Conservation (phyloP, 2,329 filamentous ascomycete genomes). For the Ophiostoma piceae region DNA sequence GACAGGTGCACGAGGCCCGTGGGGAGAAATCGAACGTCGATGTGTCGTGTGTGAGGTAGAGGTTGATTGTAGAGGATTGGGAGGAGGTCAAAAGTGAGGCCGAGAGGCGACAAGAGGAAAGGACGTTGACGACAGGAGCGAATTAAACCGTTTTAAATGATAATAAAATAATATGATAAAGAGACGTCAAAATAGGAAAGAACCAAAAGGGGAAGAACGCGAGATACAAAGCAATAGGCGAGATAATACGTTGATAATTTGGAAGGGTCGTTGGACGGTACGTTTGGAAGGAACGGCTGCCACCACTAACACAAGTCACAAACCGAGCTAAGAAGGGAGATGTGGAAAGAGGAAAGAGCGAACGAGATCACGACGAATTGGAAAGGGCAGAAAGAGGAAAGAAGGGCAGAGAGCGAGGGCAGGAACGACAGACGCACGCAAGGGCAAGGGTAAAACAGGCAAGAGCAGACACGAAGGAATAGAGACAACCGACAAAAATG, state of each 20-base stretch:
- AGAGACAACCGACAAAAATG: neutral
- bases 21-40: conserved; percentile 22
- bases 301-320: neutral
- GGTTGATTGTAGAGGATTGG: neutral
- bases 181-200: neutral
- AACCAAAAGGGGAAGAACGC: neutral
- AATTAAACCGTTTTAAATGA: neutral
- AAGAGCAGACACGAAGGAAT: neutral
- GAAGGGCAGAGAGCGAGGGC: neutral
- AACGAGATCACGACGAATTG: neutral
- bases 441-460: conserved; percentile 5
- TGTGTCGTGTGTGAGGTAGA: neutral
- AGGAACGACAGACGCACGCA: neutral
- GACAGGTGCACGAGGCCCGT: conserved; percentile 23
- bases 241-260: neutral
- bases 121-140: neutral
- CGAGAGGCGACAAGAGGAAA: neutral
- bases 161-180: neutral
- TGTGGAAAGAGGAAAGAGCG: conserved; percentile 1
- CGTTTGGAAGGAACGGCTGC: neutral
- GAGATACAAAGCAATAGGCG: neutral
- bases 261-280: neutral
- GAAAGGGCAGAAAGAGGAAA: neutral
- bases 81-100: neutral
- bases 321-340: neutral